A percentile compares a stretch with the other conserved stretches of the same genome.
phyloP scores from a whole-genome alignment of 805 yeast species.

The Myxozyma nipponensis region DNA sequence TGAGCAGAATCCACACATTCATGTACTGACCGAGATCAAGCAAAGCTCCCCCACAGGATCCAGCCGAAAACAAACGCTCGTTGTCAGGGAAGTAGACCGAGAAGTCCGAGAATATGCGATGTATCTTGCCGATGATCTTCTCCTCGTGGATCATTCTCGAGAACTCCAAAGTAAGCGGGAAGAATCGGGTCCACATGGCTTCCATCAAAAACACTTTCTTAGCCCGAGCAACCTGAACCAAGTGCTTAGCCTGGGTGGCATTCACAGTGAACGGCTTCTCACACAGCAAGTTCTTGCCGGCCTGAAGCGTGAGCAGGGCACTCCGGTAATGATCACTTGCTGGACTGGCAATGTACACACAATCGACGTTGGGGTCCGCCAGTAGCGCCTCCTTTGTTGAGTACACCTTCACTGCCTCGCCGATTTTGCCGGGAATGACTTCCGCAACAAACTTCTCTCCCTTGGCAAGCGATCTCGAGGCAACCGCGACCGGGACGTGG shows the following conservation, averaged over 20 bases:
- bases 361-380: constrained; percentile 42
- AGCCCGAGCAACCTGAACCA: constrained; percentile 44
- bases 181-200: constrained; percentile 49
- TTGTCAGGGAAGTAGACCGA: constrained; percentile 38
- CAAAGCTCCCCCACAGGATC: constrained; percentile 54
- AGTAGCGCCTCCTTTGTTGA: constrained; percentile 43
- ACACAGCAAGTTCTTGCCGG: constrained; percentile 49
- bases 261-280: constrained; percentile 55
- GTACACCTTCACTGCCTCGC: constrained; percentile 13
- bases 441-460: constrained; percentile 31
- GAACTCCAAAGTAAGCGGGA: constrained; percentile 44
- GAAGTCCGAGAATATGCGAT: constrained; percentile 45
- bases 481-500: constrained; percentile 32
- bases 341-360: constrained; percentile 52
- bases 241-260: constrained; percentile 42
- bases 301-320: constrained; percentile 41
- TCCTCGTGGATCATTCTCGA: constrained; percentile 41
- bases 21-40: constrained; percentile 56
- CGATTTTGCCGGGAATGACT: constrained; percentile 17
- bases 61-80: constrained; percentile 44
- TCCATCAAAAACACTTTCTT: constrained; percentile 52
- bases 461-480: constrained; percentile 29
- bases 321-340: constrained; percentile 49
- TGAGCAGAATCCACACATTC: constrained; percentile 40
- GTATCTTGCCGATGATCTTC: constrained; percentile 45